Evolutionary conservation across 352 stramenopile genomes (phyloP), one percentile per base, ranked within the genome.

Genomic region (Phytophthora vignae): DNA sequence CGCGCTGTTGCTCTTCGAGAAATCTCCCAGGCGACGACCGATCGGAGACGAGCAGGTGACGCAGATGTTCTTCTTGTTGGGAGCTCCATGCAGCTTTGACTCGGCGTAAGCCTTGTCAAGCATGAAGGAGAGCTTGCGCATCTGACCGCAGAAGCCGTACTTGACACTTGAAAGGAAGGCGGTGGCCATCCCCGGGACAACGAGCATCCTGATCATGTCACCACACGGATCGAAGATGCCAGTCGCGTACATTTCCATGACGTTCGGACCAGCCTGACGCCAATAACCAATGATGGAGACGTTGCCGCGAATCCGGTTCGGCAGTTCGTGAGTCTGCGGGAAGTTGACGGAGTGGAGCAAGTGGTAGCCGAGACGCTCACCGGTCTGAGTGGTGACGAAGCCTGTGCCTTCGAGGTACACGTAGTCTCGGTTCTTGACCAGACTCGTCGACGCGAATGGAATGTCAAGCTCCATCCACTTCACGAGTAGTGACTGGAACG

Each of bases 291-390:
- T 76, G 33, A 76, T 71, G 0, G 74, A 80, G 10, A 69, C 64
- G 25, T 85, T 81, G 7, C 65, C 79, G 2, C 79, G 77, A 19
- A 80, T 64, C 33, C 77, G 72, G 44, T 71, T 72, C 21, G 69
- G 69, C 4, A 79, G 17, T 4, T 73, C 55, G 2, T 75, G 73
- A 2, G 63, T 79, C 22, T 71, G 67, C 2, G 69, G 50, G 15
- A 76, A 76, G 48, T 62, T 62, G 42, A 84, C 69, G 4, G 79
- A 86, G 57, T 86, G 79, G 3, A 84, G 44, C 7, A 86, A 10
- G 44, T 83, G 69, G 42, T 75, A 86, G 2, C 74, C 76, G 3
- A 83, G 22, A 12, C 71, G 63, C 14, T 86, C 79, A 6, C 74
- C 76, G 2, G n/a, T 77, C 0, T 60, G n/a, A 4, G 50, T 55